Evolutionary conservation across 768 basidiomycete species (phyloP).

Genomic region (Leccinum olivaceopallidum): DNA sequence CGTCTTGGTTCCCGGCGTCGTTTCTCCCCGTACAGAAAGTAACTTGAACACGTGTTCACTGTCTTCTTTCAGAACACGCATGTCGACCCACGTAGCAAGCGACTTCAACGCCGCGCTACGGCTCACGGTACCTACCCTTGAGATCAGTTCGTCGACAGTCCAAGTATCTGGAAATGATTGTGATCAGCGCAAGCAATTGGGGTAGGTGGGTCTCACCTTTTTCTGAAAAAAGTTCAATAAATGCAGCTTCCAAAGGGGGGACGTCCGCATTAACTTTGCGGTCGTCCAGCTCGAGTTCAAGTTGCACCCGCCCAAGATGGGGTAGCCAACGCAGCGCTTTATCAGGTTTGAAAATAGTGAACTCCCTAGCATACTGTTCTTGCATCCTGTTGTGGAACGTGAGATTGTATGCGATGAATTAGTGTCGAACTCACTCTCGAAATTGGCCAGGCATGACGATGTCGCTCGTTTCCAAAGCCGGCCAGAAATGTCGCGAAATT

Average conservation of each 20-base stretch:
- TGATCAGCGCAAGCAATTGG: not conserved
- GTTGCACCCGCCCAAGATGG: constrained; percentile 79
- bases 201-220: constrained; percentile 44
- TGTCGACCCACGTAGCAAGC: constrained; percentile 79
- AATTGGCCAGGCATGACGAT: constrained; percentile 87
- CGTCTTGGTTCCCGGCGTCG: constrained; percentile 27
- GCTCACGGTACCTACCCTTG: constrained; percentile 64
- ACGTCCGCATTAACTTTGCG: constrained; percentile 74
- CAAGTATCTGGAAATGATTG: constrained; percentile 51
- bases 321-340: constrained; percentile 89
- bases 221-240: constrained; percentile 82
- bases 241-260: constrained; percentile 86
- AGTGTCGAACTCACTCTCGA: constrained; percentile 52
- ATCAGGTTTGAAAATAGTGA: constrained; percentile 85
- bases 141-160: constrained; percentile 68
- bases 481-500: constrained; percentile 96
- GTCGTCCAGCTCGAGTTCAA: constrained; percentile 84
- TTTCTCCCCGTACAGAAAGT: constrained; percentile 60
- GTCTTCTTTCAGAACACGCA: constrained; percentile 77
- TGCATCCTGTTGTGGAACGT: constrained; percentile 53
- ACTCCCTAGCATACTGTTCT: constrained; percentile 74
- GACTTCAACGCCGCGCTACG: constrained; percentile 67
- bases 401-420: not conserved
- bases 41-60: constrained; percentile 58
- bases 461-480: constrained; percentile 69